Base-by-base conservation (phyloP, 179 eudicot genomes). In the Silene noctiflora region DNA sequence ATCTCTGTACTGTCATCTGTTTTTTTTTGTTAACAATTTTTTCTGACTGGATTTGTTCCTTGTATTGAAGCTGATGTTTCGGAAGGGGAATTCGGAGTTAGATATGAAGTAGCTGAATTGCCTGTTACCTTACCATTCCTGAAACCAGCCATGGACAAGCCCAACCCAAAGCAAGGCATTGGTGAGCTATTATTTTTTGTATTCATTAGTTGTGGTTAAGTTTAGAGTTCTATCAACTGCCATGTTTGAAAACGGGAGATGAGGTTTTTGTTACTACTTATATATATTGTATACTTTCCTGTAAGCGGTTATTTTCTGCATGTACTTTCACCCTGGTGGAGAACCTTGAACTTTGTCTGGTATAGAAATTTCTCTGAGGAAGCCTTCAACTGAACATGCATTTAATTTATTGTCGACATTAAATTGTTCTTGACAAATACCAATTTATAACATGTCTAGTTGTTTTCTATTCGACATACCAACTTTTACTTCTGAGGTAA, bases 111-210 rank as follows among this genome's bases (percentile, higher is more conserved):
- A 66, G 83, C 89, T 83, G 98, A 92, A 42, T 79, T 89, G 61
- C 98, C 98, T 14, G 77, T 94, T 64, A 81, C 87, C 66, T 86
- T 94, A 73, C 98, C 98, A 58, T 88, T 82, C 69, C 97, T 87
- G 86, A 94, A 94, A 87, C 97, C 98, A 64, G 90, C 85, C 67
- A 84, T 82, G n/a, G 98, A 94, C 80, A 94, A 88, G 73, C 98
- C 98, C 79, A 94, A 94, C 77, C 98, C 98, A 6, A 94, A 88
- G 75, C 98, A 92, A 87, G 98, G 98, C 84, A 87, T 94, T 74
- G 94, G 98, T 94, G 81, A 89, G 87, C 55, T 46, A 70, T 70
- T 16, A 11, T 24, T 48, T 24, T 33, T 51, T 5, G 20, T 69
- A 6, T 19, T 69, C 58, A 21, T 56, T 24, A 22, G 8, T 6